These are phyloP conservation scores for Mycena indigotica DNA, from an alignment of 768 basidiomycete species.

Conservation along the genomic window DNA sequence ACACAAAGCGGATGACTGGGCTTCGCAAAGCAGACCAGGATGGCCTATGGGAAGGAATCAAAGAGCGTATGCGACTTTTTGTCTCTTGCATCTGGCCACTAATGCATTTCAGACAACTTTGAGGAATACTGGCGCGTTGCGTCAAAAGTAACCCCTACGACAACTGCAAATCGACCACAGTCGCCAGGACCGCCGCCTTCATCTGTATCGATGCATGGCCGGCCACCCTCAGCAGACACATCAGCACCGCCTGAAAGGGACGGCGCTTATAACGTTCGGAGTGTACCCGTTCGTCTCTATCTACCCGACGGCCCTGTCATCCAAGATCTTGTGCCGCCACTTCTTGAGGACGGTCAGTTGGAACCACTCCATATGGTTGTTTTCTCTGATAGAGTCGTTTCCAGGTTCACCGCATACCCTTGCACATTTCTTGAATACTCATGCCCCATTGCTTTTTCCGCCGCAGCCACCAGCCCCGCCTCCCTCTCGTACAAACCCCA, in stretches of 20 bases:
- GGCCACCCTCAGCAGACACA: slow-evolving; percentile 68
- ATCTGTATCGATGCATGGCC: slow-evolving; percentile 61
- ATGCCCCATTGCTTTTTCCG: slow-evolving; percentile 82
- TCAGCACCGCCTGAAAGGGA: slow-evolving; percentile 63
- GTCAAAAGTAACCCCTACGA: slow-evolving; percentile 88
- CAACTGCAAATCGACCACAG: slow-evolving; percentile 58
- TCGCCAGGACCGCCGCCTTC: slow-evolving; percentile 56
- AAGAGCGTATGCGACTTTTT: slow-evolving; percentile 71
- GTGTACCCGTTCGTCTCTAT: slow-evolving; percentile 87
- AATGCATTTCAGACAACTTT: slow-evolving; percentile 74
- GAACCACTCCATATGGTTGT: slow-evolving; percentile 7
- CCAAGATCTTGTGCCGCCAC: slow-evolving; percentile 85
- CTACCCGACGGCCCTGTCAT: slow-evolving; percentile 88
- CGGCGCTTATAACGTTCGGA: slow-evolving; percentile 83
- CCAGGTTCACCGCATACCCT: slow-evolving; percentile 71
- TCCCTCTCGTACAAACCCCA: slow-evolving; percentile 43
- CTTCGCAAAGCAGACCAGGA: slow-evolving; percentile 92
- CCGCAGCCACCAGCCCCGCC: slow-evolving; percentile 46
- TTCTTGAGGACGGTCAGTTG: slow-evolving; percentile 76
- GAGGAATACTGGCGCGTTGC: slow-evolving; percentile 95
- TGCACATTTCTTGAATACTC: slow-evolving; percentile 62
- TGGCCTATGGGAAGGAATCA: slow-evolving; percentile 95
- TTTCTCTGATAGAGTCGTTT: slow-evolving; percentile 9
- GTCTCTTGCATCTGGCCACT: slow-evolving; percentile 5
- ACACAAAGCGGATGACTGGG: slow-evolving; percentile 90